A percentile compares a stretch with the other conserved stretches of the same genome.
phyloP scores from a whole-genome alignment of 2,329 filamentous ascomycete genomes.

The Fusarium sp. region DNA sequence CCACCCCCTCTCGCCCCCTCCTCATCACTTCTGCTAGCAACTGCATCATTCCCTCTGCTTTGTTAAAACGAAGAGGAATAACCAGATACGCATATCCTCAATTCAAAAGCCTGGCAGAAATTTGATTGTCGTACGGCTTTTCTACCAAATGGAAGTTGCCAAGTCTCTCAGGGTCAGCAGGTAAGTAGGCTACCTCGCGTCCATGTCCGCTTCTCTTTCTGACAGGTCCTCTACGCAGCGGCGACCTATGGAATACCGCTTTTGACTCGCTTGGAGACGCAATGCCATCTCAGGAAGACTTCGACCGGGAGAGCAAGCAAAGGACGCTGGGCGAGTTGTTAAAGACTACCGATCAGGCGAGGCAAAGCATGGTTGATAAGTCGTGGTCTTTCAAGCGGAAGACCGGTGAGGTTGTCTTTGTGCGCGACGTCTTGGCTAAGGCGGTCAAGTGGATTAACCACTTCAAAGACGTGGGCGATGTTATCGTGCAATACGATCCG shows the following conservation, averaged over 20 bases:
- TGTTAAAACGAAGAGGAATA: no score
- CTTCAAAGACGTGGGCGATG: constrained; percentile 14
- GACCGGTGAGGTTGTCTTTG: constrained; percentile 9
- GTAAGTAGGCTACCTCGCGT: no score
- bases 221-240: no score
- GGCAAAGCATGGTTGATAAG: background rate
- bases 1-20: no score
- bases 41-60: no score
- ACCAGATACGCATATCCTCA: no score
- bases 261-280: background rate
- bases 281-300: background rate
- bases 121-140: no score
- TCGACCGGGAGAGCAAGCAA: background rate
- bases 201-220: no score
- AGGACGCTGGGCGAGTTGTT: constrained; percentile 3
- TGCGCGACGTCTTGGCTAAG: constrained; percentile 24
- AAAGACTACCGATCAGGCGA: background rate
- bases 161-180: no score
- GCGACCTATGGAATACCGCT: constrained; percentile 1
- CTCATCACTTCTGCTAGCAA: no score
- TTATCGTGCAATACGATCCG: constrained; percentile 14
- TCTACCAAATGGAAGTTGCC: no score
- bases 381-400: constrained; percentile 25
- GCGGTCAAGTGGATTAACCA: constrained; percentile 18
- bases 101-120: no score